A percentile compares a stretch with the other conserved stretches of the same genome.
Evolutionary conservation across 257 asterid genomes (phyloP).

Genomic region (Nyctanthes arbortristis): DNA sequence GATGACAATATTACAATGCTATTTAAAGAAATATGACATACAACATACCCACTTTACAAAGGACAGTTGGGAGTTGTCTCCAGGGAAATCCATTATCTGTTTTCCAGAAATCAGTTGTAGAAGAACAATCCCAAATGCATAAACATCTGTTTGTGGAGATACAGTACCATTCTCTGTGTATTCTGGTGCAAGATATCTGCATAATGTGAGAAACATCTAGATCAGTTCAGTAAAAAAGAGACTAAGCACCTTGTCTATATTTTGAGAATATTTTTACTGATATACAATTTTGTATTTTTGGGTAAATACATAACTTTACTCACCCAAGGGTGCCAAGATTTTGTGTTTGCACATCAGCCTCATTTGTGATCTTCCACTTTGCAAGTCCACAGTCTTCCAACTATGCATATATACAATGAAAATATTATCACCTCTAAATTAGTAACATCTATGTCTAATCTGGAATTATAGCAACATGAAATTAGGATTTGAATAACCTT

Average conservation of each 20-base stretch:
- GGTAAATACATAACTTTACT: constrained; percentile 17
- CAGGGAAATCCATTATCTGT: constrained; percentile 36
- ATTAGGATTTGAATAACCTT: neutral
- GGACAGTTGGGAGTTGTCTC: constrained; percentile 46
- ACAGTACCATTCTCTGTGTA: constrained; percentile 53
- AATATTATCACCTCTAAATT: neutral
- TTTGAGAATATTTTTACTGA: neutral
- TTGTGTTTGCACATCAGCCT: constrained; percentile 31
- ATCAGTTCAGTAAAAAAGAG: constrained; percentile 1
- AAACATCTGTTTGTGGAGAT: constrained; percentile 60
- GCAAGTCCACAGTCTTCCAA: constrained; percentile 68
- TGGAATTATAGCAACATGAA: no score
- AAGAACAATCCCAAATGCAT: constrained; percentile 63
- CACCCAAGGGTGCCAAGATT: constrained; percentile 51
- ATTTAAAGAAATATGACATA: neutral
- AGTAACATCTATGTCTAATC: neutral
- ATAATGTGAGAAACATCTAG: constrained; percentile 9
- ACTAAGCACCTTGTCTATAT: neutral
- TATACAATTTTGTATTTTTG: neutral
- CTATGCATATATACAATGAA: constrained; percentile 35
- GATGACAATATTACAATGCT: neutral
- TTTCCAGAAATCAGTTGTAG: constrained; percentile 71
- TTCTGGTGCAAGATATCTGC: constrained; percentile 80
- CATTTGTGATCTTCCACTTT: constrained; percentile 45
- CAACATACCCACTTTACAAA: constrained; percentile 62